Evolutionary conservation across 495 filamentous ascomycete species (phyloP).

Genomic region (Cryomyces antarcticus): DNA sequence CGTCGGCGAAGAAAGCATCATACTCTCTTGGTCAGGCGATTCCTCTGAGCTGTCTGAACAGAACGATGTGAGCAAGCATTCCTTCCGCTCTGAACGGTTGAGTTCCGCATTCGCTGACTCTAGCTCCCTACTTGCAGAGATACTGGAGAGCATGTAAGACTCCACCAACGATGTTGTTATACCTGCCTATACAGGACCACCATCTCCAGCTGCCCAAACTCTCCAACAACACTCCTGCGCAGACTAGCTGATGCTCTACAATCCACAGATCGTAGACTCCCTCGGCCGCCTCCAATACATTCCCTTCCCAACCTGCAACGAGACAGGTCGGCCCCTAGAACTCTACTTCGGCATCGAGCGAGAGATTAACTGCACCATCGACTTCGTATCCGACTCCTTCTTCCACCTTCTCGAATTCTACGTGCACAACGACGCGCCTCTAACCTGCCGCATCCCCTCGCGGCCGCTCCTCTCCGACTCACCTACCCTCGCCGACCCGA

Average conservation of each 20-base stretch:
- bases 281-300: slow-evolving; percentile 79
- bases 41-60: slow-evolving; percentile 45
- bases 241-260: too few relatives aligned
- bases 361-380: slow-evolving; percentile 78
- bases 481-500: slow-evolving; percentile 2
- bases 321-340: slow-evolving; percentile 62
- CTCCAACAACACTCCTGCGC: neutral
- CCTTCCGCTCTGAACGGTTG: neutral
- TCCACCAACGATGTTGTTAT: neutral
- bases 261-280: slow-evolving; percentile 49
- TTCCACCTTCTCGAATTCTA: slow-evolving; percentile 98
- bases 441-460: slow-evolving; percentile 79
- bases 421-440: slow-evolving; percentile 85
- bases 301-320: slow-evolving; percentile 80
- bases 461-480: slow-evolving; percentile 31
- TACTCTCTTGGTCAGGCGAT: slow-evolving; percentile 28
- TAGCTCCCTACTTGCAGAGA: slow-evolving; percentile 18
- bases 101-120: neutral
- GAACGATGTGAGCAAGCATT: slow-evolving; percentile 35
- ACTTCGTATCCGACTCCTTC: slow-evolving; percentile 64
- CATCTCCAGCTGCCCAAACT: neutral
- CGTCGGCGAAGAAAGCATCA: slow-evolving; percentile 6
- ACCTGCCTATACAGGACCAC: neutral
- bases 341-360: slow-evolving; percentile 67
- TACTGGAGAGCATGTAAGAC: slow-evolving; percentile 41